Conservation (phyloP, 768 basidiomycete species). For the Agaricus sinodeliciosus region DNA sequence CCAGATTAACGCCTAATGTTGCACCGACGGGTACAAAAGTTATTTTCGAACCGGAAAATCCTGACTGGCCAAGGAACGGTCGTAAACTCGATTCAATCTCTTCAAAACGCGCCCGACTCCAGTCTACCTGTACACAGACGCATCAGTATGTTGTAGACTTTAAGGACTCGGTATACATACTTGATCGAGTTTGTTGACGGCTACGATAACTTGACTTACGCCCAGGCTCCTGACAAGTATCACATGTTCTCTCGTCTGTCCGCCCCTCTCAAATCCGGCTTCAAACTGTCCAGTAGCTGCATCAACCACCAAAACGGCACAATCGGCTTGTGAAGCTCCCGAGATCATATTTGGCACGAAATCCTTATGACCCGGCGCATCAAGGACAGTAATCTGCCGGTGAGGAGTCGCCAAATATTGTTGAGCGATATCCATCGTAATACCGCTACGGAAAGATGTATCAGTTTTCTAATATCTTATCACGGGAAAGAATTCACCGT, state of each 20-base stretch:
- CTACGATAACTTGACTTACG: constrained; percentile 85
- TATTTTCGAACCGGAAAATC: constrained; percentile 74
- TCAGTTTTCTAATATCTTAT: background rate
- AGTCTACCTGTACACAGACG: constrained; percentile 59
- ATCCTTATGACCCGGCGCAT: constrained; percentile 96
- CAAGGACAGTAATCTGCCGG: constrained; percentile 85
- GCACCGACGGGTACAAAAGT: constrained; percentile 87
- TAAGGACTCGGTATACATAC: constrained; percentile 33
- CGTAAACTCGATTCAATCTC: constrained; percentile 71
- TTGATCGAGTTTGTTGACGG: constrained; percentile 93
- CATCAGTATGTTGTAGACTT: background rate
- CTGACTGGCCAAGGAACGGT: constrained; percentile 82
- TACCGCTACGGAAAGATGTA: constrained; percentile 52
- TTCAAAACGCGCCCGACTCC: constrained; percentile 78
- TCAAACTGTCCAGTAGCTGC: constrained; percentile 90
- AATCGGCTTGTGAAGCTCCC: constrained; percentile 94
- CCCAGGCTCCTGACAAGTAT: constrained; percentile 89
- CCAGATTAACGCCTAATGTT: constrained; percentile 83
- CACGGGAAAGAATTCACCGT: constrained; percentile 44
- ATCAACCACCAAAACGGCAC: constrained; percentile 90
- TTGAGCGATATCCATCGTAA: constrained; percentile 95
- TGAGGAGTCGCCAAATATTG: constrained; percentile 70
- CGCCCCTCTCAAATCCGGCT: constrained; percentile 88
- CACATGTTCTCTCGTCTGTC: constrained; percentile 94
- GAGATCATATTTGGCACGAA: constrained; percentile 99